Evolutionary conservation across 2,329 filamentous ascomycete species (phyloP), one percentile per base, ranked within the genome.

Genomic region (Calonectria honghensis): DNA sequence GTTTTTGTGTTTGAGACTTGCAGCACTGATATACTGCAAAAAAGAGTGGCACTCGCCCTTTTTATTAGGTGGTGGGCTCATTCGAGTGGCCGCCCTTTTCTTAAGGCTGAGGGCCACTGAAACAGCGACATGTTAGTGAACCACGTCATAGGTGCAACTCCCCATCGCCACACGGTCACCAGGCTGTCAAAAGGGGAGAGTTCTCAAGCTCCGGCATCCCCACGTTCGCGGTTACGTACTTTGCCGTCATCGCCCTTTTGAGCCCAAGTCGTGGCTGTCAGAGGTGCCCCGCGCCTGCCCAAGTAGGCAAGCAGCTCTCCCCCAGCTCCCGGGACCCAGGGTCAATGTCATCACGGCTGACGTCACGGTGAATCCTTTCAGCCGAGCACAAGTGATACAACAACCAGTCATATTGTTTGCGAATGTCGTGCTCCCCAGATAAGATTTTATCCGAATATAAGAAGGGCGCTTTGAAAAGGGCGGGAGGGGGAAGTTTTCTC

Each of bases 371-470:
- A 50, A 50, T 35, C 39, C 61, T 63, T 39, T 27, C 29, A 50
- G 41, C 27, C 61, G 41, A 50, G 29, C 61, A 9, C 39, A 20
- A 20, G 41, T 65, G 61, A 50, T 27, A 50, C 61, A 65, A 50
- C 61, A 65, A 48, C 61, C 61, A 65, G 39, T 65, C 39, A 65
- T 1, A 13, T 24, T 18, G 5, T 35, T 48, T 35, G 31, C 18
- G 27, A 35, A 65, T 65, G 48, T 20, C 70, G 52, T 57, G 31
- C n/a, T 68, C 24, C 16, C 29, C 39, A 59, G 61, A 65, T 48
- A 50, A 65, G 41, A 65, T 48, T 45, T 65, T 65, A 65, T 65
- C 37, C 27, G 39, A 65, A 65, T 65, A 65, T 65, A 67, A 37
- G 35, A 72, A 52, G 39, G 10, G 9, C 41, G 24, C n/a, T 24